Evolutionary conservation across 2,329 filamentous ascomycete genomes (phyloP), one percentile per base, ranked within the genome.

Genomic region (Aplosporella prunicola): DNA sequence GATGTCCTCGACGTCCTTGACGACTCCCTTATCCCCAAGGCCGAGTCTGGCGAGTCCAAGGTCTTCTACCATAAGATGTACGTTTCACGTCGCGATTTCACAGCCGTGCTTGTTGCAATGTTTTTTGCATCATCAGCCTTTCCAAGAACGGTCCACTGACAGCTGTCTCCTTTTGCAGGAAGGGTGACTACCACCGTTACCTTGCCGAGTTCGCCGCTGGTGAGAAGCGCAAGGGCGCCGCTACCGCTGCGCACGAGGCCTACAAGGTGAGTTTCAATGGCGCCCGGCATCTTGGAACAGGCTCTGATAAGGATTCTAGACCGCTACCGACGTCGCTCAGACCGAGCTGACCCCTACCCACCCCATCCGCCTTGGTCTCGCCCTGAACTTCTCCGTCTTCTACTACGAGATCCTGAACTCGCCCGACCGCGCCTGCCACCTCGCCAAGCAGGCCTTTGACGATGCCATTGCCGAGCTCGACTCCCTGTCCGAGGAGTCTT

Each of bases 21-120:
- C 71, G 69, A 89, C 69, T 83, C 89, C 72, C 74, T 96, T 58
- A 95, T 96, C 57, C 84, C 86, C 55, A 91, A 84, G 55, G 89
- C 89, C 53, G 82, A 91, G 74, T 86, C 79, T 58, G 89, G 88
- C 68, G 89, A 96, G 75, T 94, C 87, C 57, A 95, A 95, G 80
- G 89, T 96, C 56, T 96, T 96, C 73, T 95, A 95, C 74, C 88
- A 96, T 82, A 96, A 96, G 82, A 96, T 96, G 87, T 93, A 66
- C 52, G 76, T 61, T n/a, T n/a, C n/a, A n/a, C n/a, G n/a, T n/a
- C n/a, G n/a, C n/a, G 13, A n/a, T 24, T 20, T 28, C 24, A 24
- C 15, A 20, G 6, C 33, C 13, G 25, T 27, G 31, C 41, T 41
- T 31, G 27, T 28, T 14, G 31, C 11, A 44, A 29, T 22, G 20